Evolutionary conservation across 1,284 basidiomycete species (phyloP), one percentile per base, ranked within the genome.

Genomic region (Neotropicomus parvogracilis): DNA sequence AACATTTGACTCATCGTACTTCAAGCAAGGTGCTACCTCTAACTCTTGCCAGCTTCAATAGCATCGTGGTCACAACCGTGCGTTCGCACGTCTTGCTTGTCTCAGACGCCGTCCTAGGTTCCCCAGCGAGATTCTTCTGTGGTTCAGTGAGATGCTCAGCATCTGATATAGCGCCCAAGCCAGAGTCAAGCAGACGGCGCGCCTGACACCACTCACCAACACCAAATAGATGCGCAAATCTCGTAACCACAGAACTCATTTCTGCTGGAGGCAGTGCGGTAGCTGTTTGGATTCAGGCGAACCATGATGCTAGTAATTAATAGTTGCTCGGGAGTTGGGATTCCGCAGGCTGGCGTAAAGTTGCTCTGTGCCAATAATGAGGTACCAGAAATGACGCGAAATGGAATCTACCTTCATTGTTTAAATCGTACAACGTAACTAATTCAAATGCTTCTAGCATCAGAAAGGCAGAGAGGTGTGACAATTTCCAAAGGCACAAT

Each of bases 31-130:
- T 27, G 11, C 28, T 35, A 19, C n/a, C 19, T 34, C n/a, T 37
- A 4, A 50, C 51, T 40, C 5, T 54, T 33, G 21, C 39, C n/a
- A 48, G 26, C 16, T 54, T 44, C 32, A 54, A 21, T 1, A 50
- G 17, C 3, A 44, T 44, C 44, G 51, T 32, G 12, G 48, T 54
- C 16, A 53, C 40, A 40, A 39, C 48, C 1, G 27, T 28, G 17
- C 21, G 31, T 16, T 41, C 40, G 8, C 29, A 29, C 13, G 40
- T 10, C 40, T 41, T 32, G 14, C 38, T 26, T 19, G 27, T 40
- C 27, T 40, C 38, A 6, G 28, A 14, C 17, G 38, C 40, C 29
- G 11, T 12, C 6, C 21, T 40, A n/a, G 32, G 20, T 16, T 16
- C 37, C 5, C n/a, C 4, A 16, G 32, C 32, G 40, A 32, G 40